Conservation (phyloP, 176 grass and related monocot genomes). For the Lolium perenne region DNA sequence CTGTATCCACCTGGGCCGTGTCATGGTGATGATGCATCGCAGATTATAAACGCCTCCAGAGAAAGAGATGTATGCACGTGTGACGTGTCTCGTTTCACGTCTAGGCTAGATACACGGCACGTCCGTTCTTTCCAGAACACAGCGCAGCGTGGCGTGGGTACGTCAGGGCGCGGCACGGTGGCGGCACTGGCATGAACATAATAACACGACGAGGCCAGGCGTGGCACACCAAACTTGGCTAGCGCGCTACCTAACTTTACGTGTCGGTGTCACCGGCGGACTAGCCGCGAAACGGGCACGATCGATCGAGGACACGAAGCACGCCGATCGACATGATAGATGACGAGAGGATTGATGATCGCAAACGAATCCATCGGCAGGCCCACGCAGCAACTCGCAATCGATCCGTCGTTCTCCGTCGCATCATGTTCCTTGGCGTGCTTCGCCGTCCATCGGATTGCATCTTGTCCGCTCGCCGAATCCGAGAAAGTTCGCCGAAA, state of each 20-base stretch:
- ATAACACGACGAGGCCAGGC: background rate
- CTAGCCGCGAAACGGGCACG: background rate
- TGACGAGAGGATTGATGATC: background rate
- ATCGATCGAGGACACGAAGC: background rate
- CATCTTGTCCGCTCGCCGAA: background rate
- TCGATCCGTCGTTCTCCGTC: background rate
- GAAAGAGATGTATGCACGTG: background rate
- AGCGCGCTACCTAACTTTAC: background rate
- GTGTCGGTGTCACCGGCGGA: background rate
- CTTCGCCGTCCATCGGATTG: background rate
- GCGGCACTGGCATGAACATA: background rate
- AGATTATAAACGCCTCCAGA: background rate
- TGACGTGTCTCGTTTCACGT: background rate
- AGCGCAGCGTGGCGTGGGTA: background rate
- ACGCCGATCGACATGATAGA: background rate
- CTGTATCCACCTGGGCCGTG: background rate
- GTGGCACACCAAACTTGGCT: background rate
- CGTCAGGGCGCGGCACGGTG: background rate
- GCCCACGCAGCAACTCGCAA: background rate
- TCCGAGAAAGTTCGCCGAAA: background rate
- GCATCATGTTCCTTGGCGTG: background rate
- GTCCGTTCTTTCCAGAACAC: background rate
- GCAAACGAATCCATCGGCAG: background rate
- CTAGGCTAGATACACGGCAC: background rate
- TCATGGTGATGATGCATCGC: background rate